These are phyloP conservation scores for Lonicera japonica DNA, from an alignment of 129 eudicot species.

Conservation along the genomic window DNA sequence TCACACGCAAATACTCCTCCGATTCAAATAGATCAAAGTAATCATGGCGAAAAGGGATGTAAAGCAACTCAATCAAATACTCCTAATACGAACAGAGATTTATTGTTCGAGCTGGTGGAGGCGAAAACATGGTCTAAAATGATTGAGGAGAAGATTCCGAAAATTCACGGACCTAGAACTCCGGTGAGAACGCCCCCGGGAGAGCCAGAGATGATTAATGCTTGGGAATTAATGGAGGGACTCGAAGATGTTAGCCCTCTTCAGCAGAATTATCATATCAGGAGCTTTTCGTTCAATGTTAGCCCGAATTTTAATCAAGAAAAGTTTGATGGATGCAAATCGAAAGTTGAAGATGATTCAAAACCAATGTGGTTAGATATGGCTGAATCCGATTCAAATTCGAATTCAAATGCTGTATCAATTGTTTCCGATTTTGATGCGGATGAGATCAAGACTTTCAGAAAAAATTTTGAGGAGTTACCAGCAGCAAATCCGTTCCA, in stretches of 20 bases:
- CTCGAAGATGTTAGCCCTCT: constrained; percentile 80
- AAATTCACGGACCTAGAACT: constrained; percentile 32
- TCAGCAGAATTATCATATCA: constrained; percentile 31
- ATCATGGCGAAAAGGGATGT: too few relatives aligned
- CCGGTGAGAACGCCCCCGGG: constrained; percentile 66
- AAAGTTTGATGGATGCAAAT: neutral
- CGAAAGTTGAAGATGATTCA: neutral
- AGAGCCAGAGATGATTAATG: constrained; percentile 78
- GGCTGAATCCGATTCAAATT: constrained; percentile 23
- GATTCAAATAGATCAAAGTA: too few relatives aligned
- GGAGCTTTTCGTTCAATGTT: constrained; percentile 65
- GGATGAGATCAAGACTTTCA: constrained; percentile 47
- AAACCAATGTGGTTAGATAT: constrained; percentile 30
- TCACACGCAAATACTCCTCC: too few relatives aligned
- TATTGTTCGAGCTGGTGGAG: constrained; percentile 27
- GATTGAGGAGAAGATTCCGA: constrained; percentile 53
- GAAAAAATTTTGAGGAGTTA: constrained; percentile 59
- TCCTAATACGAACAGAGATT: too few relatives aligned
- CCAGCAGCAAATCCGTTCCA: constrained; percentile 71
- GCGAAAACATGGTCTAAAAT: constrained; percentile 71
- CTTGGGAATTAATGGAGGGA: constrained; percentile 92
- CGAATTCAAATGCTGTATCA: constrained; percentile 27
- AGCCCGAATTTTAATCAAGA: neutral
- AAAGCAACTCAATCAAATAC: too few relatives aligned
- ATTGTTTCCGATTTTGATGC: constrained; percentile 56